Evolutionary conservation across 1,139 yeast genomes (phyloP), one percentile per base, ranked within the genome.

Genomic region (Yamadazyma atlantica): DNA sequence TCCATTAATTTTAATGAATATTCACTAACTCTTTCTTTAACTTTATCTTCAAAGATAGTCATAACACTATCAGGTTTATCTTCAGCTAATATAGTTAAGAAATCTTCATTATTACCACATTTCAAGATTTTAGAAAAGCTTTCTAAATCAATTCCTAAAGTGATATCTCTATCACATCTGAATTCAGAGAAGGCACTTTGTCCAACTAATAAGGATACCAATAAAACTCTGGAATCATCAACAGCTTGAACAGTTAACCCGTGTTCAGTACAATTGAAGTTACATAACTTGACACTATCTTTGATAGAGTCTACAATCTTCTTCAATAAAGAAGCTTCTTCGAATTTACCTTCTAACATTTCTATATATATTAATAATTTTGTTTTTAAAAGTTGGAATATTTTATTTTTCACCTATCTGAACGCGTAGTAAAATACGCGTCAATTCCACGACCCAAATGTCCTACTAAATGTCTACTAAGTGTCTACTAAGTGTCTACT

Each of bases 231-330:
- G 25, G 98, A 89, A 58, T 89, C 95, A 66, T 92, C 99, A 53
- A 92, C 95, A 16, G 98, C 97, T 69, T 92, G 97, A 17, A 94
- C 94, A 14, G 95, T 85, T 54, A 92, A 84, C 48, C 99, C 99
- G 48, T 83, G 80, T 63, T 87, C 95, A 15, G 95, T 81, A 69
- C 97, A 92, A 68, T 90, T 95, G 74, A 92, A 88, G 75, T 92
- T 92, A 71, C 97, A 92, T 54, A 89, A 76, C 58, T 86, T 86
- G 47, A 92, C 96, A 59, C 95, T 82, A 58, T 92, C 98, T 61
- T 88, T 86, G 60, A 89, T 85, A 42, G 97, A 82, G 54, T 92
- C 97, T 56, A 89, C 85, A 57, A 88, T 81, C 76, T 86, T 88
- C 67, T 92, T 92, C 60, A 94, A 79, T 54, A 89, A 78, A 45